These are phyloP conservation scores for Dryas alaskensis DNA, from an alignment of 306 rosid genomes.

Conservation along the genomic window DNA sequence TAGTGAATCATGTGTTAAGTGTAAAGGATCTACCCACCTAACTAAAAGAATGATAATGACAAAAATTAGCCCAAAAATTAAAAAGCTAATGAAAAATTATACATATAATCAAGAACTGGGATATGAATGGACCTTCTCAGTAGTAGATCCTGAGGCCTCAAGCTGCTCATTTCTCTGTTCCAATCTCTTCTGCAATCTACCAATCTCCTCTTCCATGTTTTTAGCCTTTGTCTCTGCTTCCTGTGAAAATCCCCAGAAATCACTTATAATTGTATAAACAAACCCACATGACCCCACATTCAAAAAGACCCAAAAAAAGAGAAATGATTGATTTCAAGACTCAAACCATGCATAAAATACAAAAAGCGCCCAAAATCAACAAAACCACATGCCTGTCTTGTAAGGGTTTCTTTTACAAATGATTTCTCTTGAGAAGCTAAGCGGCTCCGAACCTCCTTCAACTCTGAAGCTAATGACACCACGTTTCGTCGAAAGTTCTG, in stretches of 20 bases:
- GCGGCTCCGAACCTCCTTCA: slow-evolving; percentile 80
- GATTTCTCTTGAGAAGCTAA: slow-evolving; percentile 77
- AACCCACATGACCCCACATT: slow-evolving; percentile 44
- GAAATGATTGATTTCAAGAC: slow-evolving; percentile 31
- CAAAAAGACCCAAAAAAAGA: slow-evolving; percentile 28
- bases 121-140: slow-evolving; percentile 59
- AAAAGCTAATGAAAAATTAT: slow-evolving; percentile 19
- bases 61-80: background rate
- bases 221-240: slow-evolving; percentile 83
- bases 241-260: slow-evolving; percentile 37
- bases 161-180: slow-evolving; percentile 64
- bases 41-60: background rate
- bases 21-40: slow-evolving; percentile 9
- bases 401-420: slow-evolving; percentile 58
- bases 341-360: slow-evolving; percentile 28
- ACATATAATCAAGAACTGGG: slow-evolving; percentile 11
- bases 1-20: slow-evolving; percentile 15
- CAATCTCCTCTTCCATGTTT: slow-evolving; percentile 71
- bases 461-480: slow-evolving; percentile 79
- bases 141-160: slow-evolving; percentile 63
- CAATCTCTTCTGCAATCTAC: slow-evolving; percentile 57
- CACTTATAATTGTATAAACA: slow-evolving; percentile 12
- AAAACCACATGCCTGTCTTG: slow-evolving; percentile 67
- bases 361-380: slow-evolving; percentile 24
- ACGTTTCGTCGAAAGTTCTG: slow-evolving; percentile 88